Evolutionary conservation across 768 basidiomycete species (phyloP).

Genomic region (Chlorophyllum brunneum): DNA sequence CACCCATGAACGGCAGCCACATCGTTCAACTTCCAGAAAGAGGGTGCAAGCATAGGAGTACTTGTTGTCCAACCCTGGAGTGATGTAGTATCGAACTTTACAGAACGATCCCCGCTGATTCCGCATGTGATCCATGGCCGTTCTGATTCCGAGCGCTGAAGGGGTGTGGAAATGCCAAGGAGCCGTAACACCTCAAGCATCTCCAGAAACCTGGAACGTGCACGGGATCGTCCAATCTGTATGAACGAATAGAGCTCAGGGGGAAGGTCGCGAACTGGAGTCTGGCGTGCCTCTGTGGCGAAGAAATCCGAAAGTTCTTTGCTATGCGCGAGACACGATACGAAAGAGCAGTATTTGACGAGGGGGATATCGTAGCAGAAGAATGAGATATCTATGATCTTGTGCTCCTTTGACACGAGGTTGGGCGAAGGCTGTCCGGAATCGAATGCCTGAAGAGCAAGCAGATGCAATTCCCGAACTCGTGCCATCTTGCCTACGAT

Average conservation of each 20-base stretch:
- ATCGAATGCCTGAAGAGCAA: slow-evolving; percentile 46
- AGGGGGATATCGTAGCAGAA: slow-evolving; percentile 65
- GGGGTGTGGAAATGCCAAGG: slow-evolving; percentile 57
- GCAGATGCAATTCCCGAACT: slow-evolving; percentile 60
- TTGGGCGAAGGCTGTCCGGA: slow-evolving; percentile 29
- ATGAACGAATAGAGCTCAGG: slow-evolving; percentile 43
- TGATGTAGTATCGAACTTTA: slow-evolving; percentile 40
- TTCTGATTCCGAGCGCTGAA: slow-evolving; percentile 40
- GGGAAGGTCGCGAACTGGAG: slow-evolving; percentile 52
- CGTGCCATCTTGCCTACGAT: slow-evolving; percentile 64
- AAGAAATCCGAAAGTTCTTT: slow-evolving; percentile 56
- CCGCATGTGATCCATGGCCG: slow-evolving; percentile 43
- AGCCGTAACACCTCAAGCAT: slow-evolving; percentile 54
- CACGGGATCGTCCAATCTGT: slow-evolving; percentile 54
- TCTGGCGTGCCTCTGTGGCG: slow-evolving; percentile 43
- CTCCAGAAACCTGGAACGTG: slow-evolving; percentile 59
- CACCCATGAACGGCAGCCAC: slow-evolving; percentile 58
- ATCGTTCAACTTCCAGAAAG: slow-evolving; percentile 61
- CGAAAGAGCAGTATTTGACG: slow-evolving; percentile 57
- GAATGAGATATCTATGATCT: slow-evolving; percentile 57
- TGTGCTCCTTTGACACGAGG: slow-evolving; percentile 48
- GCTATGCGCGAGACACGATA: slow-evolving; percentile 52
- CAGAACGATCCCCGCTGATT: slow-evolving; percentile 39
- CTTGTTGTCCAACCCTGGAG: slow-evolving; percentile 41
- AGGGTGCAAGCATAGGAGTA: slow-evolving; percentile 45